These are phyloP conservation scores for Huntiella bhutanensis DNA, from an alignment of 2,329 filamentous ascomycete genomes.

Conservation along the genomic window DNA sequence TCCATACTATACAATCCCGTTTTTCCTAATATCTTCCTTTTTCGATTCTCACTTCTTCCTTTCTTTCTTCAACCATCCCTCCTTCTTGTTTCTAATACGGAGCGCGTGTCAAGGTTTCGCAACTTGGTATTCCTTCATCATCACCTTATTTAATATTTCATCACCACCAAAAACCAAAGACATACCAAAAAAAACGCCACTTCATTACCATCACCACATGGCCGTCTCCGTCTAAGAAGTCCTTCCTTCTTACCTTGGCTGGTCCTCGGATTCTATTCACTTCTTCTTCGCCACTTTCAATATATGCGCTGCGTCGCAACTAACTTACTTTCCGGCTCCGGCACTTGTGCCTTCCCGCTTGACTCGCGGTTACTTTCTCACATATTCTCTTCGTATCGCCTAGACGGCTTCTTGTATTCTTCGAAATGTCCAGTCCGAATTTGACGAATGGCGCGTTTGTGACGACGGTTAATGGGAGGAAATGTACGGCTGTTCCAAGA, in stretches of 20 bases:
- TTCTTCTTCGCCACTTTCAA: neutral
- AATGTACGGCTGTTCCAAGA: slow-evolving; percentile 35
- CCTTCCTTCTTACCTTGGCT: slow-evolving; percentile 5
- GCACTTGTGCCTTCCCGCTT: neutral
- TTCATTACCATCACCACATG: no score
- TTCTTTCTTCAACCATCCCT: no score
- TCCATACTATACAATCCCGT: no score
- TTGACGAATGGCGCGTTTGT: slow-evolving; percentile 29
- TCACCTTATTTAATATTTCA: no score
- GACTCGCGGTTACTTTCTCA: neutral
- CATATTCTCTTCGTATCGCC: neutral
- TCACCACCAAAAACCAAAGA: no score
- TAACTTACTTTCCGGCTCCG: neutral
- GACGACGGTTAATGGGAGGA: slow-evolving; percentile 29
- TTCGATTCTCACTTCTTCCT: no score
- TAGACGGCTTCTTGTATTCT: neutral
- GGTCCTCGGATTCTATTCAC: slow-evolving; percentile 9
- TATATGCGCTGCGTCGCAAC: neutral
- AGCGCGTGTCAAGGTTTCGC: no score
- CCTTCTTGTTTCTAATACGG: no score
- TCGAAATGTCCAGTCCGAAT: slow-evolving; percentile 25
- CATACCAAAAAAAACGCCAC: no score
- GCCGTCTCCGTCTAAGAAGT: no score
- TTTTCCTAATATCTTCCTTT: no score
- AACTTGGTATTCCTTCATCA: no score